These are phyloP conservation scores for Hemisphaericaspora lyxosophila DNA, from an alignment of 1,139 yeast genomes.

Conservation along the genomic window DNA sequence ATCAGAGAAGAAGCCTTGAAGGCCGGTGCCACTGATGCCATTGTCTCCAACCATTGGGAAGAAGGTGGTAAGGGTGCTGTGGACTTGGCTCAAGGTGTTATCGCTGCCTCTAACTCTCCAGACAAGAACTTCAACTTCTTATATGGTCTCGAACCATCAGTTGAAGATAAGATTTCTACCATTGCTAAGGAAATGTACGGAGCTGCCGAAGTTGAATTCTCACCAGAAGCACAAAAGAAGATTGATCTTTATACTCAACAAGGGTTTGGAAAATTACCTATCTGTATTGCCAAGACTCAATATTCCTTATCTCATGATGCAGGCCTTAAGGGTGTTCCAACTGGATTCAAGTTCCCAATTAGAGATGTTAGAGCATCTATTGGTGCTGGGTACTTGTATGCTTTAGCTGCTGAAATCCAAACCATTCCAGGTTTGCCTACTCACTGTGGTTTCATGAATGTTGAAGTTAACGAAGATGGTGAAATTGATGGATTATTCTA, in stretches of 20 bases:
- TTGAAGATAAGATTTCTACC: slow-evolving; percentile 77
- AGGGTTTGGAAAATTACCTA: slow-evolving; percentile 90
- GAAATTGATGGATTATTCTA: slow-evolving; percentile 93
- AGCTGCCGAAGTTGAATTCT: slow-evolving; percentile 83
- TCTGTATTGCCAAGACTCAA: slow-evolving; percentile 97
- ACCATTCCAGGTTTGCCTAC: slow-evolving; percentile 98
- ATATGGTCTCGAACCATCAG: slow-evolving; percentile 68
- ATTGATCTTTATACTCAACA: slow-evolving; percentile 81
- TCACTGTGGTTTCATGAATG: slow-evolving; percentile 95
- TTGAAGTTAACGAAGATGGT: slow-evolving; percentile 90
- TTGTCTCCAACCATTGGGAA: slow-evolving; percentile 96
- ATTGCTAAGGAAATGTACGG: slow-evolving; percentile 95
- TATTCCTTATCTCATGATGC: slow-evolving; percentile 96
- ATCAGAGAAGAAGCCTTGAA: slow-evolving; percentile 80
- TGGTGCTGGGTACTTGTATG: slow-evolving; percentile 96
- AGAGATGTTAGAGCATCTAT: slow-evolving; percentile 91
- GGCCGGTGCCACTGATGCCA: slow-evolving; percentile 96
- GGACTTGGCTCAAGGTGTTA: slow-evolving; percentile 81
- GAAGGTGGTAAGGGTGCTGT: slow-evolving; percentile 96
- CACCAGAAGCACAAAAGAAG: slow-evolving; percentile 81
- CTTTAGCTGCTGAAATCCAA: slow-evolving; percentile 95
- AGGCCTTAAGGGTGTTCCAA: slow-evolving; percentile 88
- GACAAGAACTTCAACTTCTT: slow-evolving; percentile 65
- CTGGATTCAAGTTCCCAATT: slow-evolving; percentile 91
- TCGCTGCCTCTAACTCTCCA: slow-evolving; percentile 60